These are phyloP conservation scores for Mycena alexandri DNA, from an alignment of 768 basidiomycete genomes.

Conservation along the genomic window DNA sequence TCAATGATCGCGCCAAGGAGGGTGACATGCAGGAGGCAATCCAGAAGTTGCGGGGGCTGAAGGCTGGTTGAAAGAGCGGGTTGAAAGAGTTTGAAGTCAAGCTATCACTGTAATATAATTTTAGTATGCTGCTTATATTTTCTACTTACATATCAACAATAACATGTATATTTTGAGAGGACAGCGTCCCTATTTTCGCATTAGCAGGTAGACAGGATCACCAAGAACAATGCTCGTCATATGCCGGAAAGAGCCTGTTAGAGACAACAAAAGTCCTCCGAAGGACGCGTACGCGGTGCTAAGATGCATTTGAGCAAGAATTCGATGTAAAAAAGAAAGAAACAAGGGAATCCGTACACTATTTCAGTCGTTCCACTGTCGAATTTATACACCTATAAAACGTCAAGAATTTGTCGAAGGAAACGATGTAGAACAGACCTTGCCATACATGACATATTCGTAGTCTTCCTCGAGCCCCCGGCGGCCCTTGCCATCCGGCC, in stretches of 20 bases:
- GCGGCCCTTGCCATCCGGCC: conserved; percentile 86
- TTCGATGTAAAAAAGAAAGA: conserved; percentile 3
- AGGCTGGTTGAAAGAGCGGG: conserved; percentile 41
- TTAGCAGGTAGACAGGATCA: conserved; percentile 90
- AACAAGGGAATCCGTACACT: conserved; percentile 69
- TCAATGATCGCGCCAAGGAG: conserved; percentile 49
- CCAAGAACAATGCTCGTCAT: conserved; percentile 93
- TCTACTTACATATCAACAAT: conserved; percentile 29
- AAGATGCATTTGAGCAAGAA: conserved; percentile 34
- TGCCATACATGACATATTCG: conserved; percentile 99
- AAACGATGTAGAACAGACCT: conserved; percentile 63
- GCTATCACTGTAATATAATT: conserved; percentile 26
- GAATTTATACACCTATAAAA: conserved; percentile 91
- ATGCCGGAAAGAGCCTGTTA: conserved; percentile 93
- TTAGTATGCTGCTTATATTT: conserved; percentile 25
- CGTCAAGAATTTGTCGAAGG: conserved; percentile 3
- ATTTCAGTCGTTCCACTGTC: conserved; percentile 87
- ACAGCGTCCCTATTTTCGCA: conserved; percentile 70
- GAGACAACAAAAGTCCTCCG: conserved; percentile 93
- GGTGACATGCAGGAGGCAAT: conserved; percentile 58
- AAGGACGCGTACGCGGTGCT: conserved; percentile 98
- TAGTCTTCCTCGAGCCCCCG: conserved; percentile 93
- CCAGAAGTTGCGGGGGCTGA: conserved; percentile 58
- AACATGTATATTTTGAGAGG: conserved; percentile 27
- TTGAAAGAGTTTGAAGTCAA: not conserved